Percentiles rank a stretch among this genome's conserved stretches.
These are phyloP conservation scores for Yamadazyma kanchanaburiensis DNA, from an alignment of 1,139 yeast genomes.

Conservation along the genomic window DNA sequence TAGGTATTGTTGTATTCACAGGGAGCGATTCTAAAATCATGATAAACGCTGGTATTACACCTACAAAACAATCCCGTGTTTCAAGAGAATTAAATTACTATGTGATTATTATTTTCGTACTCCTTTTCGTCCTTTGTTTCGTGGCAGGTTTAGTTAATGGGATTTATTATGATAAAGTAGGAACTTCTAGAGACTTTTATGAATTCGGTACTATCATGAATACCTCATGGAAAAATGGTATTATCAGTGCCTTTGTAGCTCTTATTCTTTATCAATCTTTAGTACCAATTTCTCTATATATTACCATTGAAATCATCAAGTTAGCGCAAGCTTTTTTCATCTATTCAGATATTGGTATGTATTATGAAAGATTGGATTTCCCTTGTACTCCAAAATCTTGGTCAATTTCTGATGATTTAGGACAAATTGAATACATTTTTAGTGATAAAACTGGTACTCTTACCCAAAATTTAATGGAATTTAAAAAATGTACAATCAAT, in stretches of 20 bases:
- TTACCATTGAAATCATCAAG: slow-evolving; percentile 58
- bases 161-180: slow-evolving; percentile 33
- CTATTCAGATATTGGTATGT: slow-evolving; percentile 50
- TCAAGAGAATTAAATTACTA: slow-evolving; percentile 50
- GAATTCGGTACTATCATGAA: slow-evolving; percentile 53
- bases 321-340: slow-evolving; percentile 58
- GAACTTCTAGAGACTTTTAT: slow-evolving; percentile 38
- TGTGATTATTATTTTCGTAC: slow-evolving; percentile 44
- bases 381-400: slow-evolving; percentile 63
- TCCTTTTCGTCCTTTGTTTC: slow-evolving; percentile 49
- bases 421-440: slow-evolving; percentile 61
- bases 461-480: slow-evolving; percentile 61
- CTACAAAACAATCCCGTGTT: slow-evolving; percentile 53
- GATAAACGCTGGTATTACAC: slow-evolving; percentile 57
- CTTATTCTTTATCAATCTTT: slow-evolving; percentile 55
- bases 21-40: slow-evolving; percentile 56
- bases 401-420: slow-evolving; percentile 62
- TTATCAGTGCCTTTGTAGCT: slow-evolving; percentile 50
- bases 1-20: slow-evolving; percentile 50
- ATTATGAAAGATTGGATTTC: slow-evolving; percentile 49
- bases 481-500: slow-evolving; percentile 55
- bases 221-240: slow-evolving; percentile 48
- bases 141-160: slow-evolving; percentile 54
- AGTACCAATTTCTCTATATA: slow-evolving; percentile 59
- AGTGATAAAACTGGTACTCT: slow-evolving; percentile 63